These are phyloP conservation scores for Aspergillus jensenii DNA, from an alignment of 2,329 filamentous ascomycete species.

Conservation along the genomic window DNA sequence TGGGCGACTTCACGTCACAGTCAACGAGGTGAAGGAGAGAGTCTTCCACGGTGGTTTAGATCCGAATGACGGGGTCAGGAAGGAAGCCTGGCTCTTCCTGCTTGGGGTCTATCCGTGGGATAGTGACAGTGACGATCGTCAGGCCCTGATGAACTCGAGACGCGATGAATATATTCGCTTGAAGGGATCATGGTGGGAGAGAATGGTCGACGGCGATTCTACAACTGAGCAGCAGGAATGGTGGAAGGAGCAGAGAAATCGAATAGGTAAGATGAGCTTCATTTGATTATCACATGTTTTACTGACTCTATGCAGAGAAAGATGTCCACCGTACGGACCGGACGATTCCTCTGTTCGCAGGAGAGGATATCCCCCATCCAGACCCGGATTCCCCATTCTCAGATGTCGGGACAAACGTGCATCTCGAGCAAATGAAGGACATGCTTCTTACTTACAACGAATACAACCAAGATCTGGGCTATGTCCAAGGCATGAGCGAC, in stretches of 20 bases:
- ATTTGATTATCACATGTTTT: not conserved
- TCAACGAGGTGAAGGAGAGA: conserved; percentile 94
- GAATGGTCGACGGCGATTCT: conserved; percentile 77
- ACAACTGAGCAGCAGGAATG: conserved; percentile 83
- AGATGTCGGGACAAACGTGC: conserved; percentile 89
- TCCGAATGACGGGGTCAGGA: conserved; percentile 84
- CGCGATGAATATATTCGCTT: conserved; percentile 91
- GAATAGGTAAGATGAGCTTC: conserved; percentile 71
- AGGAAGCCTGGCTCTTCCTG: conserved; percentile 95
- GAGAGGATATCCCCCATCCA: conserved; percentile 94
- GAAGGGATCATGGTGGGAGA: conserved; percentile 96
- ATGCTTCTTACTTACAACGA: conserved; percentile 99
- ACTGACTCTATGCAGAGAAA: conserved; percentile 67
- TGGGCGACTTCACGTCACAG: conserved; percentile 74
- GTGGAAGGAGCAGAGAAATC: conserved; percentile 91
- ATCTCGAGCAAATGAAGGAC: conserved; percentile 98
- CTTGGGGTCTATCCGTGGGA: conserved; percentile 93
- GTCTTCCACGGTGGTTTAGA: conserved; percentile 93
- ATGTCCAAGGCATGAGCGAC: conserved; percentile 99
- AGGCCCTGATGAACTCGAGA: conserved; percentile 76
- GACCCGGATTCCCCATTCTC: conserved; percentile 95
- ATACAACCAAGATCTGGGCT: conserved; percentile 91
- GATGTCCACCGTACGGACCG: conserved; percentile 97
- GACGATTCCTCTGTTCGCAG: conserved; percentile 89
- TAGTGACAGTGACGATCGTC: conserved; percentile 80